Conservation (phyloP, 805 yeast genomes). For the Yarrowia phangngaensis region DNA sequence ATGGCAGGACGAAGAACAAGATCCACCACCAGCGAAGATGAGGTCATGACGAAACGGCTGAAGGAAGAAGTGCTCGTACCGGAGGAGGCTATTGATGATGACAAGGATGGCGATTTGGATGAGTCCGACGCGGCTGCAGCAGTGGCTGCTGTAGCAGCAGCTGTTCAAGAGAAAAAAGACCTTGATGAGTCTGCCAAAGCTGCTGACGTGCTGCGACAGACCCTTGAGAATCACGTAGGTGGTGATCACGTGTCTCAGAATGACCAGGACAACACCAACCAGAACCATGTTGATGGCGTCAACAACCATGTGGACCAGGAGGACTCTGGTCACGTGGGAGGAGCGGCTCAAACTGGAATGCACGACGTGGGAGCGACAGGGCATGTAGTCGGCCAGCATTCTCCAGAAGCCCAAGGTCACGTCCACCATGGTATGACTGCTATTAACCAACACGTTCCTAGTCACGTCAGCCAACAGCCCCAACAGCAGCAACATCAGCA, state of each 20-base stretch:
- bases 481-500: neutral
- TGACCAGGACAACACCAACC: neutral
- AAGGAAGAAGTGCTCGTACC: conserved; percentile 14
- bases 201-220: conserved; percentile 13
- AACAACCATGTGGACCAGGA: neutral
- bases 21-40: conserved; percentile 3
- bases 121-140: conserved; percentile 28
- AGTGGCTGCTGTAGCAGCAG: conserved; percentile 26
- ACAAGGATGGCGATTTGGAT: conserved; percentile 16
- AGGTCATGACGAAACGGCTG: conserved; percentile 17
- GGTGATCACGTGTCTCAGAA: neutral
- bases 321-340: neutral
- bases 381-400: neutral
- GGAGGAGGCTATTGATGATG: conserved; percentile 21
- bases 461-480: neutral
- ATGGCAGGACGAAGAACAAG: conserved; percentile 10
- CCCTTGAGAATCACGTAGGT: conserved; percentile 7
- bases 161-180: conserved; percentile 23
- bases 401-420: neutral
- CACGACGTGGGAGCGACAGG: too few relatives aligned
- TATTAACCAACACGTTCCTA: conserved; percentile 11
- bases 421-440: conserved; percentile 20
- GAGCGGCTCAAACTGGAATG: neutral
- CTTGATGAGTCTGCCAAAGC: conserved; percentile 21
- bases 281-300: neutral